phyloP scores from a whole-genome alignment of 768 basidiomycete genomes.

The Wakefieldia striispora region DNA sequence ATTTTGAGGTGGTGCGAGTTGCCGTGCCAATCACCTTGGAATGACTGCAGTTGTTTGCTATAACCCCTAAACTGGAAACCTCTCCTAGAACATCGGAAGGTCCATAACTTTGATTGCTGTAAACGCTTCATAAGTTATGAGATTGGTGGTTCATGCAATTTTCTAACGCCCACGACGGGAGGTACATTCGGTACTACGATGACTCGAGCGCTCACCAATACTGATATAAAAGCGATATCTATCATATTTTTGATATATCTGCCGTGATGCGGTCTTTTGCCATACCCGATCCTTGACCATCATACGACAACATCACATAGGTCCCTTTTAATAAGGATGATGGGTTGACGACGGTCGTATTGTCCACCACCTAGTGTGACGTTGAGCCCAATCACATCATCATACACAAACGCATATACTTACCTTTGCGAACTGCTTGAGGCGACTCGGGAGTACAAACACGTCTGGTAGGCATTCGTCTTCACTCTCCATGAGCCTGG shows the following conservation, averaged over 20 bases:
- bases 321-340: conserved; percentile 65
- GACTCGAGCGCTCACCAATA: background rate
- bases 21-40: too few species aligned
- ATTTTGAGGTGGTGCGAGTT: too few species aligned
- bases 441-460: conserved; percentile 79
- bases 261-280: conserved; percentile 28
- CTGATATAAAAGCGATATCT: conserved; percentile 3
- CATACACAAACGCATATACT: conserved; percentile 9
- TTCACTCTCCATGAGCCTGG: conserved; percentile 34
- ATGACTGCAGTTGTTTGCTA: too few species aligned
- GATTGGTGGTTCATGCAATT: too few species aligned
- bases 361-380: conserved; percentile 63
- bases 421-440: conserved; percentile 91
- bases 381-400: background rate
- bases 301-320: conserved; percentile 47
- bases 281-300: conserved; percentile 25
- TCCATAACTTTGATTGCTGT: too few species aligned
- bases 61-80: too few species aligned
- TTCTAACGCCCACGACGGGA: too few species aligned
- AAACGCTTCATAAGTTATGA: too few species aligned
- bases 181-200: too few species aligned
- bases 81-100: too few species aligned
- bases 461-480: conserved; percentile 71
- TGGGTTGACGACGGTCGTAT: conserved; percentile 82
- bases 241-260: conserved; percentile 27